Conservation (phyloP, 2,329 filamentous ascomycete genomes). For the Talaromyces sp. region DNA sequence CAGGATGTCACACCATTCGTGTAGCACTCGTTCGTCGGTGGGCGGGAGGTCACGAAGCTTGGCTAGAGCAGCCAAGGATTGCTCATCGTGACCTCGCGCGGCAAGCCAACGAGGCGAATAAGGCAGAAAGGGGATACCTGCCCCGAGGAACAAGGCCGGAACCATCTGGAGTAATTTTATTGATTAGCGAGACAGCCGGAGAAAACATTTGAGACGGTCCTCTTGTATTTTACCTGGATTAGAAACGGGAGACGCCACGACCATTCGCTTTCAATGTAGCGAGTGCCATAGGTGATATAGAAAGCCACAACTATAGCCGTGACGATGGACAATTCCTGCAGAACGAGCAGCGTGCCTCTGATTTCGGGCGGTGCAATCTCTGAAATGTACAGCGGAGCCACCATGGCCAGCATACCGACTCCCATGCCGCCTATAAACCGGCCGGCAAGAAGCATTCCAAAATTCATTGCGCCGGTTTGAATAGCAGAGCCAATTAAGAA, state of each 20-base stretch:
- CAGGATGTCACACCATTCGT: too few species aligned
- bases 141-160: not conserved
- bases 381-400: constrained; percentile 43
- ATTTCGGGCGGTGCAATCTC: constrained; percentile 44
- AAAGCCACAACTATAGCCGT: constrained; percentile 37
- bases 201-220: too few species aligned
- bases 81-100: not conserved
- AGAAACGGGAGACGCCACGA: constrained; percentile 45
- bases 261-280: constrained; percentile 41
- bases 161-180: not conserved
- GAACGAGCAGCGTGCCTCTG: constrained; percentile 33
- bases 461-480: constrained; percentile 22
- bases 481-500: constrained; percentile 43
- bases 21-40: too few species aligned
- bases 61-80: too few species aligned
- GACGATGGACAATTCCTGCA: constrained; percentile 39
- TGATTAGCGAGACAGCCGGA: too few species aligned
- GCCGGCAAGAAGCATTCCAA: constrained; percentile 21
- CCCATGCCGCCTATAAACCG: constrained; percentile 7
- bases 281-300: constrained; percentile 40
- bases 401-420: constrained; percentile 23
- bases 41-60: too few species aligned
- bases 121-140: not conserved
- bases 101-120: constrained; percentile 1
- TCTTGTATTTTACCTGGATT: constrained; percentile 26